Evolutionary conservation across 2,329 filamentous ascomycete genomes (phyloP).

Genomic region (Hysterium pulicare): DNA sequence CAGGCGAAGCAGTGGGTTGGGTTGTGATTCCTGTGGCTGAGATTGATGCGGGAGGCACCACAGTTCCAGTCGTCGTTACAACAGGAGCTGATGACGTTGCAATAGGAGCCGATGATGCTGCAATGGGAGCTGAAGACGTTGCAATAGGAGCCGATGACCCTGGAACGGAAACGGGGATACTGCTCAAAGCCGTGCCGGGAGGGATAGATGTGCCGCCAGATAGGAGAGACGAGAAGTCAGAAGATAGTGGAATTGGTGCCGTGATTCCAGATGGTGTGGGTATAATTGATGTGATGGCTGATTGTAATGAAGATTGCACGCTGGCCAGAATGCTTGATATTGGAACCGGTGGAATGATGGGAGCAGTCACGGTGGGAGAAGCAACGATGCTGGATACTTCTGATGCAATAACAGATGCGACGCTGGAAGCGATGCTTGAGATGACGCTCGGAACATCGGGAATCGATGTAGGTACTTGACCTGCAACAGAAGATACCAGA

Average conservation of each 20-base stretch:
- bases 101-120: neutral
- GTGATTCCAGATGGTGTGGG: slow-evolving; percentile 1
- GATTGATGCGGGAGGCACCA: neutral
- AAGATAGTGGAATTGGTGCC: neutral
- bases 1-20: neutral
- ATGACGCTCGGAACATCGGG: slow-evolving; percentile 6
- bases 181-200: too few relatives aligned
- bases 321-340: slow-evolving; percentile 7
- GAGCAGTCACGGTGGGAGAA: slow-evolving; percentile 6
- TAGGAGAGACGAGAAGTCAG: slow-evolving; percentile 3
- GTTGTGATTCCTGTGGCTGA: neutral
- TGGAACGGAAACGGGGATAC: neutral
- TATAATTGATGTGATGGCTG: neutral
- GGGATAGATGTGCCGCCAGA: neutral
- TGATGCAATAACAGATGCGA: slow-evolving; percentile 3
- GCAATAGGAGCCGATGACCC: neutral
- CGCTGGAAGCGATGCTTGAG: slow-evolving; percentile 11
- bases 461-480: slow-evolving; percentile 5
- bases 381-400: slow-evolving; percentile 8
- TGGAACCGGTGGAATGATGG: slow-evolving; percentile 3
- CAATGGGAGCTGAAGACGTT: neutral
- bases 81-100: neutral
- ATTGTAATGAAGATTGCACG: slow-evolving; percentile 1
- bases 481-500: slow-evolving; percentile 15
- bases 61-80: neutral